These are phyloP conservation scores for Rhodomyrtus psidioides DNA, from an alignment of 441 rosid species.

Conservation along the genomic window DNA sequence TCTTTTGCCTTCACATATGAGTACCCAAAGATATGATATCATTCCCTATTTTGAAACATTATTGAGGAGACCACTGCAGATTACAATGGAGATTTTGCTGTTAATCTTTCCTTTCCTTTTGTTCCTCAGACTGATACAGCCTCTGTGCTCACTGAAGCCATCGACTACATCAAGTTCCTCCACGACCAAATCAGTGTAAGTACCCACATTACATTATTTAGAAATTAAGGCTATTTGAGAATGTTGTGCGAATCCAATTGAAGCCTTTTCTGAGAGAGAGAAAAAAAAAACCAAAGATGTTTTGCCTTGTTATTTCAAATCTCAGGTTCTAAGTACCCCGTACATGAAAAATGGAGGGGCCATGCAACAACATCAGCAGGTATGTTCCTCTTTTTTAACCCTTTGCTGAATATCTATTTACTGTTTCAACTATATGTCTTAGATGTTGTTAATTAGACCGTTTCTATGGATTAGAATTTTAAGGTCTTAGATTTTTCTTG, in stretches of 20 bases:
- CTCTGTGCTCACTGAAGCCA: slow-evolving; percentile 96
- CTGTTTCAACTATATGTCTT: background rate
- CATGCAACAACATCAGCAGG: slow-evolving; percentile 84
- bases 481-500: background rate
- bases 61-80: slow-evolving; percentile 1
- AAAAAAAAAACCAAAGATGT: background rate
- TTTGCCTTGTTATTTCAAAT: background rate
- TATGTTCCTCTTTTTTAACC: slow-evolving; percentile 4
- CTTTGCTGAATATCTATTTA: background rate
- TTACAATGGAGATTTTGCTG: background rate
- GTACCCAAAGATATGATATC: background rate
- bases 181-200: slow-evolving; percentile 89
- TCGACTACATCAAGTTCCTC: slow-evolving; percentile 91
- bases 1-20: background rate
- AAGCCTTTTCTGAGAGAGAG: background rate
- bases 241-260: background rate
- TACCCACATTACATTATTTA: slow-evolving; percentile 5
- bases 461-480: background rate
- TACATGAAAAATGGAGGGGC: slow-evolving; percentile 88
- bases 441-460: background rate
- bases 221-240: background rate
- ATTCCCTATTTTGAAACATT: slow-evolving; percentile 9
- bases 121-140: slow-evolving; percentile 90
- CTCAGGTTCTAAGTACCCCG: slow-evolving; percentile 76
- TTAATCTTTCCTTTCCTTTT: background rate